Conservation (phyloP, 2,329 filamentous ascomycete species). For the Harringtonia lauricola region DNA sequence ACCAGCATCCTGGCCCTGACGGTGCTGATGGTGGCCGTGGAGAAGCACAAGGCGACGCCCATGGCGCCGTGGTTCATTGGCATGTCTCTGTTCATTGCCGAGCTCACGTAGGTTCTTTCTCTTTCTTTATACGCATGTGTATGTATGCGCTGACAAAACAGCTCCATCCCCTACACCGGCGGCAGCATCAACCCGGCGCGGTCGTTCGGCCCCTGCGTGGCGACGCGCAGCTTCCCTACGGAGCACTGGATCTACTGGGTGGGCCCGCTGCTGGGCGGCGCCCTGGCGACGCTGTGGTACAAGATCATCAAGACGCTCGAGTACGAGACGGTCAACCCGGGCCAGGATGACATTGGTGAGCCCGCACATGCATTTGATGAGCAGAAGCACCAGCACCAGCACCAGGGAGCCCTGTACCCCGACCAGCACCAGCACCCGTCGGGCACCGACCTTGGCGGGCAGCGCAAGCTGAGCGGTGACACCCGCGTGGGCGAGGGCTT, state of each 20-base stretch:
- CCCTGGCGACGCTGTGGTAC: slow-evolving; percentile 39
- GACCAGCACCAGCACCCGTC: slow-evolving; percentile 2
- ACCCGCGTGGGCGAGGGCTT: slow-evolving; percentile 8
- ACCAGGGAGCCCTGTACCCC: neutral
- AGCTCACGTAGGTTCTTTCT: slow-evolving; percentile 23
- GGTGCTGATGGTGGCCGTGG: slow-evolving; percentile 58
- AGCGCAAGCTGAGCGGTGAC: slow-evolving; percentile 9
- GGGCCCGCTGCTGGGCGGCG: slow-evolving; percentile 36
- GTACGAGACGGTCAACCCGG: slow-evolving; percentile 38
- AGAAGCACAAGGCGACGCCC: slow-evolving; percentile 64
- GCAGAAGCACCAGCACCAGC: neutral
- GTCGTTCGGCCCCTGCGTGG: slow-evolving; percentile 36
- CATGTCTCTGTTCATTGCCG: slow-evolving; percentile 53
- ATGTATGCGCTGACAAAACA: neutral
- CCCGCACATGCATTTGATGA: neutral
- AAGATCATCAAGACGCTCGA: slow-evolving; percentile 37
- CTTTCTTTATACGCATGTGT: neutral
- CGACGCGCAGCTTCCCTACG: slow-evolving; percentile 25
- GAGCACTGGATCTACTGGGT: slow-evolving; percentile 47
- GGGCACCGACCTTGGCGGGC: slow-evolving; percentile 1
- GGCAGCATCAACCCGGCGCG: slow-evolving; percentile 39
- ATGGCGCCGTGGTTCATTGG: slow-evolving; percentile 64
- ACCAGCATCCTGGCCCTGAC: slow-evolving; percentile 53
- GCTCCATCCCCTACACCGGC: slow-evolving; percentile 33
- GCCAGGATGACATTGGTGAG: slow-evolving; percentile 26